Conservation (phyloP, 2,329 filamentous ascomycete genomes). For the Aureobasidium pullulans region DNA sequence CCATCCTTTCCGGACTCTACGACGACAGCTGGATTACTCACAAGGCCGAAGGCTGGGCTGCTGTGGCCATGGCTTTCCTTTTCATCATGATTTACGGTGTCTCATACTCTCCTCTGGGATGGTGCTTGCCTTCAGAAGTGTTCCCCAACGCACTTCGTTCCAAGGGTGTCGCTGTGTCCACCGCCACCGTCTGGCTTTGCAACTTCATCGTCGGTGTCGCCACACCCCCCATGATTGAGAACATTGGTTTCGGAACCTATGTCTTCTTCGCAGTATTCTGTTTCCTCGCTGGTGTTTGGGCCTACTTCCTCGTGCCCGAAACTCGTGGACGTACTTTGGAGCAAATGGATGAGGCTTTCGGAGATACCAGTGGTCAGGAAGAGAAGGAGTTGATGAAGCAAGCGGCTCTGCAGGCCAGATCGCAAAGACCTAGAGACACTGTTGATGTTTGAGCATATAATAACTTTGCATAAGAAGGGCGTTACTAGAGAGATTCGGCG, state of each 20-base stretch:
- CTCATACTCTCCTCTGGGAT: conserved; percentile 37
- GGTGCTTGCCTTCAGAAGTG: conserved; percentile 46
- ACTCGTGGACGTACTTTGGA: conserved; percentile 40
- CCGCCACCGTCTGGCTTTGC: neutral
- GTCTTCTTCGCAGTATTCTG: conserved; percentile 54
- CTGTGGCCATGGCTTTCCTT: conserved; percentile 12
- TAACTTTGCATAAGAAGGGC: too few relatives aligned
- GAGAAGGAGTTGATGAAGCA: neutral
- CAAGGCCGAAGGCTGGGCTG: conserved; percentile 14
- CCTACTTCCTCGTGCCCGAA: conserved; percentile 50
- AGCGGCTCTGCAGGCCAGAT: neutral
- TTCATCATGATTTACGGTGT: conserved; percentile 44
- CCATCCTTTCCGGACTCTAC: conserved; percentile 20
- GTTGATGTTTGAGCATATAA: neutral
- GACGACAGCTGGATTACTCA: conserved; percentile 20
- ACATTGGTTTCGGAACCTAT: conserved; percentile 48
- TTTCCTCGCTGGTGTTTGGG: conserved; percentile 44
- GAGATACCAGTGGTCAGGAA: neutral
- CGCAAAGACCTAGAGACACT: neutral
- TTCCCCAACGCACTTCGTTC: conserved; percentile 54
- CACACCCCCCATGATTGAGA: conserved; percentile 31
- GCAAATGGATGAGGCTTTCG: conserved; percentile 20
- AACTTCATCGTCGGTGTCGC: conserved; percentile 45
- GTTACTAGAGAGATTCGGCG: too few relatives aligned
- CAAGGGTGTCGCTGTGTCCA: conserved; percentile 60